Evolutionary conservation across 164 flowering plant genomes (phyloP).

Genomic region (Tetrastigma voinierianum): DNA sequence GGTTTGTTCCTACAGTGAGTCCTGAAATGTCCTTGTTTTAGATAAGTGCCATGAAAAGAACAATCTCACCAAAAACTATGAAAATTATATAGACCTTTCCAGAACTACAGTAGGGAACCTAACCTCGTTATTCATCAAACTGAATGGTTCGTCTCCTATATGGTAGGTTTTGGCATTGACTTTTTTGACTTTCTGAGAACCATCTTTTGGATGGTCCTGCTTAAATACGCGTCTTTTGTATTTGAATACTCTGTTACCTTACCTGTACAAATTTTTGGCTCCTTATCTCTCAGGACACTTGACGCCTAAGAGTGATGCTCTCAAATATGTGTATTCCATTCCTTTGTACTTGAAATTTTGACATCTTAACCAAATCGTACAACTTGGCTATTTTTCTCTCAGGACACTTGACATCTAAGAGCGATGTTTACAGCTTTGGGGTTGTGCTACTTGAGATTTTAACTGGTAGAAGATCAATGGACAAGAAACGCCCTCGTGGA

Average conservation of each 20-base stretch:
- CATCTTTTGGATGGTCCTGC: too few species aligned
- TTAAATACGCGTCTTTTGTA: neutral
- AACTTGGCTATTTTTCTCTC: conserved; percentile 14
- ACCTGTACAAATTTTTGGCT: neutral
- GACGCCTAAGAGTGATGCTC: too few species aligned
- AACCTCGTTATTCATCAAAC: too few species aligned
- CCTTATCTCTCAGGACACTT: neutral
- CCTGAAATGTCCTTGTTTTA: too few species aligned
- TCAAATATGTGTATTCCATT: too few species aligned
- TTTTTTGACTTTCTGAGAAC: too few species aligned
- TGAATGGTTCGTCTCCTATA: too few species aligned
- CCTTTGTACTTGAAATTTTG: neutral
- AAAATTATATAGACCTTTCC: too few species aligned
- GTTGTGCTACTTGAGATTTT: conserved; percentile 90
- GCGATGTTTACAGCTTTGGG: conserved; percentile 92
- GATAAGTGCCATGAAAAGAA: too few species aligned
- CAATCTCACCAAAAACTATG: too few species aligned
- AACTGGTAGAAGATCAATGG: conserved; percentile 95
- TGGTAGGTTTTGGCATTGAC: too few species aligned
- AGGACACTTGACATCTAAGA: conserved; percentile 96
- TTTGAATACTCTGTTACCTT: neutral
- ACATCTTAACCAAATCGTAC: neutral
- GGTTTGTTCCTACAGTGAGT: neutral
- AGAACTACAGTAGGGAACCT: too few species aligned
- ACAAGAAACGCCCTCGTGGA: conserved; percentile 82